Base-by-base conservation (phyloP, 495 filamentous ascomycete species). In the Letharia lupina region DNA sequence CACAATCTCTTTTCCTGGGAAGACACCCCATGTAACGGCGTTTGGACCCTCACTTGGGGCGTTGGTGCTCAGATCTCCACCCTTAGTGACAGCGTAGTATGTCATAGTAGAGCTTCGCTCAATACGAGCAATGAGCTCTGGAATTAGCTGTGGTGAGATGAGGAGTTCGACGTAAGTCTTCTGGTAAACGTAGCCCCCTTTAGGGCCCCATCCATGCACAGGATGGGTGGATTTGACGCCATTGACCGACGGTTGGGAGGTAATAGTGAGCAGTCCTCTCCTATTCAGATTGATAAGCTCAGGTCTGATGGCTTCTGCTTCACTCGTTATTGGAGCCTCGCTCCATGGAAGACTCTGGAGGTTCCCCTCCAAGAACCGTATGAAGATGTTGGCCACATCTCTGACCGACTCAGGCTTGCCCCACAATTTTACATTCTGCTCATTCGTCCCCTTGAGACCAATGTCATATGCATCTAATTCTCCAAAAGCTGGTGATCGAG, bases 1-100 rank as follows among this genome's bases (percentile, higher is more conserved):
- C 56, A 99, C 91, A 72, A 99, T 97, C 76, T 99, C 95, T 73
- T 96, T 94, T 44, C 94, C 94, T 15, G 95, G 93, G 79, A 97
- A 99, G 56, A 98, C 96, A 76, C 95, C 95, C 95, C 95, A 99
- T 6, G 95, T 99, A 60, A 99, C 87, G 15, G 95, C 95, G 71
- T 98, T 99, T 35, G 95, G 95, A 18, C 89, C 91, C 57, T 93
- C 91, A 47, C 84, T 85, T 35, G 83, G 84, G 16, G 90, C 84
- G 71, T 98, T 97, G n/a, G 91, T 95, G 71, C 85, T 84, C 63
- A 98, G 81, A 65, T 87, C 84, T 18, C 93, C 92, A 3, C 80
- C 79, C 73, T 89, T 90, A 65, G 88, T 91, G 48, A 96, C 91
- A 45, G 91, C 90, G 69, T 96, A 95, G 77, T 95, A 99, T 1